phyloP scores from a whole-genome alignment of 805 yeast genomes.

The Saccharomycopsis sp. region DNA sequence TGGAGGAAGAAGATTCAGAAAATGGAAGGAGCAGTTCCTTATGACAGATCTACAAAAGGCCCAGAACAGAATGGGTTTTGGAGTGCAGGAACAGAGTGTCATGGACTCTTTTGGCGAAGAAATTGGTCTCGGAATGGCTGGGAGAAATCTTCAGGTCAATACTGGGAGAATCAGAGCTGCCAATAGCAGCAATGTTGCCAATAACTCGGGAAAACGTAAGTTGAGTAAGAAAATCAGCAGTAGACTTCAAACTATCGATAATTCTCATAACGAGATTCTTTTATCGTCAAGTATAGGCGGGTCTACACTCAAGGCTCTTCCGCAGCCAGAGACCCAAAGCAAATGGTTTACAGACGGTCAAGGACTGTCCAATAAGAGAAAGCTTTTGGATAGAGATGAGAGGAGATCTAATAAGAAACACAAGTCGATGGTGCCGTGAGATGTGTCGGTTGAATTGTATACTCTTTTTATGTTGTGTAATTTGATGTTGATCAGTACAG shows the following conservation, averaged over 20 bases:
- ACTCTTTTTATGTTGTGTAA: no score
- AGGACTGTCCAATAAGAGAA: neutral
- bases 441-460: no score
- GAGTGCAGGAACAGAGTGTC: conserved; percentile 57
- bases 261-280: conserved; percentile 3
- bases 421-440: neutral
- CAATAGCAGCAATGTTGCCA: conserved; percentile 6
- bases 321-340: neutral
- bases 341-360: neutral
- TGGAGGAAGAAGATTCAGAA: conserved; percentile 77
- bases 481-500: no score
- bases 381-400: neutral
- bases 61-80: conserved; percentile 81
- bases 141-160: conserved; percentile 24
- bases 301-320: neutral
- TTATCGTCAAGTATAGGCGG: neutral
- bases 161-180: conserved; percentile 10
- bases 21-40: conserved; percentile 72
- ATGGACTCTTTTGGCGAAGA: conserved; percentile 72
- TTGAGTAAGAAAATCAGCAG: conserved; percentile 7
- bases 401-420: neutral
- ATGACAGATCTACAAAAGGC: conserved; percentile 77
- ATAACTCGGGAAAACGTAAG: conserved; percentile 16
- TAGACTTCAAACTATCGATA: conserved; percentile 1
- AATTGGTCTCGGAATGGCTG: conserved; percentile 72